Evolutionary conservation across 1,284 basidiomycete species (phyloP), one percentile per base, ranked within the genome.

Genomic region (Retiboletus flavoniger): DNA sequence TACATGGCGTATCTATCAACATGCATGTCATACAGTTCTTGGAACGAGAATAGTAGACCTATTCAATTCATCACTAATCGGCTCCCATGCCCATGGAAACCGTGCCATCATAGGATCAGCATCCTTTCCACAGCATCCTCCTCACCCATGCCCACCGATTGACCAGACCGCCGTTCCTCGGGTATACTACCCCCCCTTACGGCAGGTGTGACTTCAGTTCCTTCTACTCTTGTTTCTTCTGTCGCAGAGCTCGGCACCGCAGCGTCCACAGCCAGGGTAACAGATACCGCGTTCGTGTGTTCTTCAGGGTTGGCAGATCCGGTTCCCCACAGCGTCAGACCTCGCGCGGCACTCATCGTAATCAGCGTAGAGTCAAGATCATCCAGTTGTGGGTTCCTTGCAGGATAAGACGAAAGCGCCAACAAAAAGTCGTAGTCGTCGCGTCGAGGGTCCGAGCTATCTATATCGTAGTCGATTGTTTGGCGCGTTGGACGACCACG

Each of bases 391-490:
- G 69, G 60, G 19, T 72, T 59, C 55, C 59, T 64, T 16, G 71
- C 71, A 5, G 75, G 69, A 47, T 68, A 55, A 1, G 78, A 76
- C 28, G 74, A 72, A 55, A 73, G 68, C 24, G 68, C 67, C 35
- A 62, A 59, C 48, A 83, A 59, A 60, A 79, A 81, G 54, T 79
- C 80, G 52, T 80, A 82, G 53, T 75, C 68, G 36, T 73, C 72
- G 4, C 47, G 67, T 47, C 62, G 66, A 26, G 49, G 34, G 29
- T 68, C 55, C 14, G 39, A 14, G 29, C n/a, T 38, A 10, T 57
- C 44, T 3, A 36, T 29, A 28, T 61, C 61, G 48, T 58, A 56
- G 47, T 57, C 51, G 41, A 17, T 53, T 17, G 34, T 24, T 35
- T 57, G 63, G 6, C 68, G 63, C 32, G 48, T 34, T 31, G 56